Evolutionary conservation across 2,329 filamentous ascomycete genomes (phyloP), one percentile per base, ranked within the genome.

Genomic region (Monosporascus cannonballus): DNA sequence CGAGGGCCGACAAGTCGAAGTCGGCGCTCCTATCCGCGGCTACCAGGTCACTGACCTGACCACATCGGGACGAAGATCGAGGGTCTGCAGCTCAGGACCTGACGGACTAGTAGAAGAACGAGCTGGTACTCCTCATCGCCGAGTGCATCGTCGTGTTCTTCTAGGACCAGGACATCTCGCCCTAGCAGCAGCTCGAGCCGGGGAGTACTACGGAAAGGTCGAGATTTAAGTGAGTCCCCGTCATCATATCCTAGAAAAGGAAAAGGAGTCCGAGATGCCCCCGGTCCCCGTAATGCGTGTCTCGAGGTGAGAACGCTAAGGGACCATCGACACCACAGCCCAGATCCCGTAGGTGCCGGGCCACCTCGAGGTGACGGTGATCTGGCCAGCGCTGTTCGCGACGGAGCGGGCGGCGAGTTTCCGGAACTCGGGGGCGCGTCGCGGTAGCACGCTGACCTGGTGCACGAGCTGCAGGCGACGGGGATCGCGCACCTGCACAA

Each of bases 261-360:
- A 34, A 34, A 14, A 34, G 11, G 9, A 34, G 11, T 3, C 11
- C 30, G 14, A 34, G 30, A 34, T 34, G 11, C 9, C 3, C 30
- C 30, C 14, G 14, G 9, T 34, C 3, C 30, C 30, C 30, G 9
- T 34, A 14, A 3, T 34, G 30, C 11, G 11, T 34, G 30, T 34
- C 14, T 34, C 30, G 30, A 34, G 30, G 30, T 34, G 30, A 34
- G 41, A 24, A 44, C 9, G 38, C 38, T 41, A 14, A 41, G 6
- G 38, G 18, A 44, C 11, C 4, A 14, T 34, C 11, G 4, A 15
- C 4, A 4, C 2, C 5, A 4, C 42, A 87, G 81, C 86, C 0
- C 86, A 89, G 79, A 83, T 81, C 0, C 80, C 86, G 0, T 83
- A 87, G 45, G 85, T 89, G 0, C 86, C 86, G 0, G 86, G 85